Evolutionary conservation across 176 grass and related monocot species (phyloP), one percentile per base, ranked within the genome.

Genomic region (Oryza glumipatula): DNA sequence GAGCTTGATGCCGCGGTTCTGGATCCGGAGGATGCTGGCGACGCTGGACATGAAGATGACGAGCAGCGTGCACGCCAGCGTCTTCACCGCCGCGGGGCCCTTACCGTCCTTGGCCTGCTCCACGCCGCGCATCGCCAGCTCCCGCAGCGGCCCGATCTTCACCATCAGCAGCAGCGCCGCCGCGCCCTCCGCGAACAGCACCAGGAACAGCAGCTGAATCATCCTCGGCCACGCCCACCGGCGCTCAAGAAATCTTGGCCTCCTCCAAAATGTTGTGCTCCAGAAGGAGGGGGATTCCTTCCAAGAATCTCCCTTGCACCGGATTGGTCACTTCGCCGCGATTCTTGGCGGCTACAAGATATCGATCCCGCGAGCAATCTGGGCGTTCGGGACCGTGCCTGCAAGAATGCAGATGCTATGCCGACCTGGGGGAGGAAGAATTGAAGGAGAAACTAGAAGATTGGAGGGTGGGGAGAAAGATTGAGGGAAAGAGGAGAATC

Each of bases 161-260:
- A 95, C 90, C 87, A 94, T 93, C 65, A 98, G 84, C 69, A 95
- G 88, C 75, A 98, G 76, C 72, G 93, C 96, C 73, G 87, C 85
- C 8, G 83, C 96, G 4, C 87, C 93, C 89, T 98, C 96, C 30
- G 81, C 87, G 73, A 98, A 94, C 76, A 98, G 89, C 65, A 95
- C 91, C 49, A 98, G 89, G 80, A 94, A 98, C 46, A 98, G 80
- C n/a, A 98, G 70, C 80, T 90, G 93, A 83, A 98, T 89, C 96
- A 98, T 98, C 46, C 11, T 38, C 47, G 52, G 6, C 17, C 52
- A 58, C 52, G 17, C 52, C 6, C 39, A 7, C 7, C 52, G 6
- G 1, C 17, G 52, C 58, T 63, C 7, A 23, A 38, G 36, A 38
- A 63, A 63, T 63, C 58, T 63, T 63, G 58, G 45, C 12, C 22